A percentile compares a stretch with the other conserved stretches of the same genome.
Evolutionary conservation across 768 basidiomycete genomes (phyloP).

Genomic region (Termitomyces sp.): DNA sequence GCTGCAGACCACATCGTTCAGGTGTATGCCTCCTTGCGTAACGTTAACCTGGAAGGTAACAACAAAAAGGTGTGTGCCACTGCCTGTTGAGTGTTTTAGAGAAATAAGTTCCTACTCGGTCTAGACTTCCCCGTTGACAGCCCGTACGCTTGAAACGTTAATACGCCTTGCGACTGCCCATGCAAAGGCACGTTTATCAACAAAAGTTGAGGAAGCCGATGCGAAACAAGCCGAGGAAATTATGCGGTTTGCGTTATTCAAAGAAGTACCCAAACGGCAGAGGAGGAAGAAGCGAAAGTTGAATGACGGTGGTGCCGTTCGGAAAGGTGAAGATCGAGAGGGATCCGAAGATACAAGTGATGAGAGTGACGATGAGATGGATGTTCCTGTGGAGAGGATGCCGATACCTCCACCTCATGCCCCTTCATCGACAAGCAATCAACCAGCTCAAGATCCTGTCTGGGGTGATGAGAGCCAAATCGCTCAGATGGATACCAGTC

Average conservation of each 20-base stretch:
- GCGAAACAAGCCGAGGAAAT: constrained; percentile 91
- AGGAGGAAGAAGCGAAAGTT: constrained; percentile 85
- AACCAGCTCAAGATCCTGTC: constrained; percentile 46
- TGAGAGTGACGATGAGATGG: constrained; percentile 40
- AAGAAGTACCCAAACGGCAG: constrained; percentile 85
- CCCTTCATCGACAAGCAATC: constrained; percentile 18
- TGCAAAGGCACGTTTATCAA: constrained; percentile 88
- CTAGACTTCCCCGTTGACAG: constrained; percentile 95
- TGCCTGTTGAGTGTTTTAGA: constrained; percentile 2
- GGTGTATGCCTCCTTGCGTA: constrained; percentile 87
- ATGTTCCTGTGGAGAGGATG: constrained; percentile 44
- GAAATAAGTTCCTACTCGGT: constrained; percentile 11
- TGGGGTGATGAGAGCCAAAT: constrained; percentile 70
- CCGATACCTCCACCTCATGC: constrained; percentile 33
- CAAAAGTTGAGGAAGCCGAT: constrained; percentile 80
- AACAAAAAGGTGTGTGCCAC: constrained; percentile 62
- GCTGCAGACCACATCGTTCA: constrained; percentile 93
- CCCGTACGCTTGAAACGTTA: constrained; percentile 96
- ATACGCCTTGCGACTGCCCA: constrained; percentile 98
- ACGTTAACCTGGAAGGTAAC: constrained; percentile 88
- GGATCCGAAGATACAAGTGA: constrained; percentile 53
- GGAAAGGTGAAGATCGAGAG: constrained; percentile 39
- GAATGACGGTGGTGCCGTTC: constrained; percentile 57
- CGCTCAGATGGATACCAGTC: constrained; percentile 51
- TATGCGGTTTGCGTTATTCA: constrained; percentile 95